phyloP scores from a whole-genome alignment of 805 yeast species.

The Starmera quercuum region DNA sequence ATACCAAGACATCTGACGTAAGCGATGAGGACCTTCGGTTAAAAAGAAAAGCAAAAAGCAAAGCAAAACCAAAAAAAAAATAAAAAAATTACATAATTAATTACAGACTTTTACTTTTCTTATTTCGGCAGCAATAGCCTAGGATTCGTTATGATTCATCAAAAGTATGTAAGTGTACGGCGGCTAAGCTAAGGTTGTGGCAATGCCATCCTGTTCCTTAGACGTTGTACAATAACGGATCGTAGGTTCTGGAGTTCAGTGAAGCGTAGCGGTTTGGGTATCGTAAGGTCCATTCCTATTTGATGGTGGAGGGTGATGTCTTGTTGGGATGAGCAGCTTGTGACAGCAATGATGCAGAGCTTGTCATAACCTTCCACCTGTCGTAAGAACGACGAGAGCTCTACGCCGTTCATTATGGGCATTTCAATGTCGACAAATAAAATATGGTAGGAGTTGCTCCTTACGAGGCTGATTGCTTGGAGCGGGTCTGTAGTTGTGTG shows the following conservation, averaged over 20 bases:
- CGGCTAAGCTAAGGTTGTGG: too few species aligned
- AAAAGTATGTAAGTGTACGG: too few species aligned
- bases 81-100: too few species aligned
- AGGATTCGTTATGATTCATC: too few species aligned
- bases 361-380: conserved; percentile 6
- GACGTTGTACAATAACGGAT: not conserved
- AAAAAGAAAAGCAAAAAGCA: too few species aligned
- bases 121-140: too few species aligned
- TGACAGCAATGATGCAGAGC: conserved; percentile 32
- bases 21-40: too few species aligned
- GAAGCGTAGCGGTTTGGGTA: conserved; percentile 29
- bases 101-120: too few species aligned
- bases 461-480: not conserved
- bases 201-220: not conserved
- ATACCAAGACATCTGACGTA: too few species aligned
- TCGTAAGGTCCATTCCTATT: conserved; percentile 33
- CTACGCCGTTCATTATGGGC: conserved; percentile 34
- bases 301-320: conserved; percentile 24
- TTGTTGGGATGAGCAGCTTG: conserved; percentile 23
- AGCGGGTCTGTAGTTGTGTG: not conserved
- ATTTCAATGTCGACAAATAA: conserved; percentile 38
- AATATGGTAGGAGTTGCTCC: conserved; percentile 19
- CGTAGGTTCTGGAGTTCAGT: not conserved
- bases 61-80: too few species aligned
- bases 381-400: conserved; percentile 23